Evolutionary conservation across 352 stramenopile species (phyloP).

Genomic region (Thalassiosira mediterranea): DNA sequence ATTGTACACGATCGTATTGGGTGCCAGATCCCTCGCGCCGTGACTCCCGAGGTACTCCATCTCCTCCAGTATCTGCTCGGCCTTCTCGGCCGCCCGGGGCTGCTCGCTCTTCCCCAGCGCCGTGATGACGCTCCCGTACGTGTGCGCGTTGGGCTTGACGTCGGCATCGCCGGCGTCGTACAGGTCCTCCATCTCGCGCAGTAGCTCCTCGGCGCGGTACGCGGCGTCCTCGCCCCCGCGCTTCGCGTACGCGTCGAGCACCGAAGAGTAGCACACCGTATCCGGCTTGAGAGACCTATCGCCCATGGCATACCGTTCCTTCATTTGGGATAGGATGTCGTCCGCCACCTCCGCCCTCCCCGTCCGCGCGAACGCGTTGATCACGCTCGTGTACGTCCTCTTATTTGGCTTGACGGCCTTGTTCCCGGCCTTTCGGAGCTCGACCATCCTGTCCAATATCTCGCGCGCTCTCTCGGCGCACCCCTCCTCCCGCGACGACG

Average conservation of each 20-base stretch:
- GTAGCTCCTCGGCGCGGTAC: conserved; percentile 49
- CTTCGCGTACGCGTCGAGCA: conserved; percentile 48
- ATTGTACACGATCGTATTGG: conserved; percentile 73
- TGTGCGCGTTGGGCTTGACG: conserved; percentile 44
- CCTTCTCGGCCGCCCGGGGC: conserved; percentile 38
- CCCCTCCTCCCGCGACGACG: conserved; percentile 13
- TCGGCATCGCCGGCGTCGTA: conserved; percentile 44
- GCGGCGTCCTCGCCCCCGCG: conserved; percentile 41
- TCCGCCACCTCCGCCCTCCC: conserved; percentile 49
- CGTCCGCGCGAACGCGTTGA: conserved; percentile 50
- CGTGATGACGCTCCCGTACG: conserved; percentile 41
- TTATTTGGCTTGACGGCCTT: conserved; percentile 44
- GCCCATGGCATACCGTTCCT: conserved; percentile 19
- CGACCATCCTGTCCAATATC: conserved; percentile 46
- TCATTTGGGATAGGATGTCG: conserved; percentile 42
- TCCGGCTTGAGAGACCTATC: conserved; percentile 37
- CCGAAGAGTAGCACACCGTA: conserved; percentile 46
- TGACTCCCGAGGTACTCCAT: conserved; percentile 39
- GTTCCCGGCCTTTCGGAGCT: conserved; percentile 16
- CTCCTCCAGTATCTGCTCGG: conserved; percentile 48
- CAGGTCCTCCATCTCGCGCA: conserved; percentile 61
- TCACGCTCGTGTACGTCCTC: conserved; percentile 47
- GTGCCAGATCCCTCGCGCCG: conserved; percentile 40
- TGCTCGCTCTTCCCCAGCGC: conserved; percentile 37
- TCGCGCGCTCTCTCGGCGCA: conserved; percentile 38